Evolutionary conservation across 73 alveolate species (phyloP).

Genomic region (Urostyla sp.): DNA sequence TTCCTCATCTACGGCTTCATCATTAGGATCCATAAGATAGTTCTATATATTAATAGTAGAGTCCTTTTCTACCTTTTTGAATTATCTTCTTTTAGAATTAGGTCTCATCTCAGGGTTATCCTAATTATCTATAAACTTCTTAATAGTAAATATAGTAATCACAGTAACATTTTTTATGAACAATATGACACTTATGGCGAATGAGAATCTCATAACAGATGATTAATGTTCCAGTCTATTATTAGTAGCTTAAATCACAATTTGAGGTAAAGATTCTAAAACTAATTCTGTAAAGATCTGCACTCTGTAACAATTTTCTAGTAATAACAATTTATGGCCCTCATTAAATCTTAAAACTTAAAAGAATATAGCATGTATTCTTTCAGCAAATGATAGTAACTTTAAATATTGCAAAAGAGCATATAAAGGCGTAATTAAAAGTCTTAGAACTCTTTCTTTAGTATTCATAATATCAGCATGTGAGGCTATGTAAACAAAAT

Average conservation of each 20-base stretch:
- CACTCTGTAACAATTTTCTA: slow-evolving; percentile 58
- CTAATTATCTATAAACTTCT: slow-evolving; percentile 44
- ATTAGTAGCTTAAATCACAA: slow-evolving; percentile 38
- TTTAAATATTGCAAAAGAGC: slow-evolving; percentile 46
- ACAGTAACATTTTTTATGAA: slow-evolving; percentile 50
- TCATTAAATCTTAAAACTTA: background rate
- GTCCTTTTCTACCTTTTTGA: slow-evolving; percentile 33
- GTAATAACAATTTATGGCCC: slow-evolving; percentile 29
- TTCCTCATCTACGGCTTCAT: slow-evolving; percentile 65
- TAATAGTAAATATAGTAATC: slow-evolving; percentile 22
- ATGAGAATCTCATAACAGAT: slow-evolving; percentile 35
- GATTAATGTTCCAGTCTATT: slow-evolving; percentile 47
- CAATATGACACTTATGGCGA: slow-evolving; percentile 49
- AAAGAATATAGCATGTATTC: slow-evolving; percentile 26
- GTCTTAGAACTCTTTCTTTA: slow-evolving; percentile 32
- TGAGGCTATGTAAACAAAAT: slow-evolving; percentile 42
- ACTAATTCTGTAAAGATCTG: slow-evolving; percentile 50
- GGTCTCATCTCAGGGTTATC: slow-evolving; percentile 59
- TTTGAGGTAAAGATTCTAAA: slow-evolving; percentile 43
- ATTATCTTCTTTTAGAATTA: background rate
- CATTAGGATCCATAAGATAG: slow-evolving; percentile 61
- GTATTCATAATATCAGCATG: slow-evolving; percentile 33
- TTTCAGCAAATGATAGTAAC: slow-evolving; percentile 15
- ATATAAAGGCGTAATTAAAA: slow-evolving; percentile 37
- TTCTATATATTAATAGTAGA: slow-evolving; percentile 38